phyloP scores from a whole-genome alignment of 129 eudicot genomes.

The Solidago caesia region DNA sequence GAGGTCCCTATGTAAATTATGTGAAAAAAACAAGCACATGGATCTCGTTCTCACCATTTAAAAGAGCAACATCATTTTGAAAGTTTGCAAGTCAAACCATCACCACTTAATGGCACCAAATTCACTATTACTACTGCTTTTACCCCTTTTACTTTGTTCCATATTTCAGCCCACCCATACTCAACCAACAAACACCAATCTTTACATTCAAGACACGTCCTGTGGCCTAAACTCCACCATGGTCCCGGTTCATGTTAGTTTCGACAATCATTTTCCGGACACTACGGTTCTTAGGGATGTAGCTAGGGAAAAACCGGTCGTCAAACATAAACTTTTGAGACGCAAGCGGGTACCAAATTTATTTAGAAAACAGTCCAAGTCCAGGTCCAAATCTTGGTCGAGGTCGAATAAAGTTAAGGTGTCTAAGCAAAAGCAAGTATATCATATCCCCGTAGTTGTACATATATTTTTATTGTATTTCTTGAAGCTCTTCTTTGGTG shows the following conservation, averaged over 20 bases:
- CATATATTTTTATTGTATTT: conserved; percentile 28
- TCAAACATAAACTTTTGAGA: not conserved
- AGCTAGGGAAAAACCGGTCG: not conserved
- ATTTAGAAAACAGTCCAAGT: conserved; percentile 6
- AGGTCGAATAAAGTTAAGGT: conserved; percentile 1
- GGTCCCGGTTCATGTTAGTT: not conserved
- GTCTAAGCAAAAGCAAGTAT: not conserved
- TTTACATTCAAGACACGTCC: conserved; percentile 24
- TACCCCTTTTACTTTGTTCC: conserved; percentile 1
- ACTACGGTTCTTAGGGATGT: not conserved
- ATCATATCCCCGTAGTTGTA: conserved; percentile 23
- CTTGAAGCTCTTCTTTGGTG: conserved; percentile 22
- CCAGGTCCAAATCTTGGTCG: not conserved
- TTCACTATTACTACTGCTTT: not conserved
- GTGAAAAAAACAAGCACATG: conserved; percentile 21
- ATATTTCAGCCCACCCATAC: conserved; percentile 25
- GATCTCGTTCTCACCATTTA: conserved; percentile 25
- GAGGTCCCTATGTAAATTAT: conserved; percentile 20
- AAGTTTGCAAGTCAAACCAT: conserved; percentile 24
- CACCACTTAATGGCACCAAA: conserved; percentile 36
- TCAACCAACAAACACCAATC: conserved; percentile 17
- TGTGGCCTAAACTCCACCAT: conserved; percentile 11
- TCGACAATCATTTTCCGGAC: not conserved
- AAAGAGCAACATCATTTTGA: conserved; percentile 17
- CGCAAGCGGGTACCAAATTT: conserved; percentile 16